Percentiles rank a stretch among this genome's conserved stretches.
phyloP scores from a whole-genome alignment of 2,329 filamentous ascomycete species.

The Aspergillus fructus region DNA sequence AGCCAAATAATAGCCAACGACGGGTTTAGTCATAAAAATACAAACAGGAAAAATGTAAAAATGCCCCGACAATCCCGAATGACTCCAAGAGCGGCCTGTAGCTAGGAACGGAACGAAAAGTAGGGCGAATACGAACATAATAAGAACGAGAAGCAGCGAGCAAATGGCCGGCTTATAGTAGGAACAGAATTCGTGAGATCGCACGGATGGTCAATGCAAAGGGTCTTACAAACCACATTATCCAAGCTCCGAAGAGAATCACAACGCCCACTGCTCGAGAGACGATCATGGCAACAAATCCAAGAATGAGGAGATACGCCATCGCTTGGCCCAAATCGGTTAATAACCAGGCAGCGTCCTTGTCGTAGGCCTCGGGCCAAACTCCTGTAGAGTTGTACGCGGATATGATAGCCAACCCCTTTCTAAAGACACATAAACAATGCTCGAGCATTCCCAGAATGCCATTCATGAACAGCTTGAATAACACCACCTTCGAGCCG shows the following conservation, averaged over 20 bases:
- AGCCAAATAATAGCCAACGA: not conserved
- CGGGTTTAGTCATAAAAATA: conserved; percentile 4
- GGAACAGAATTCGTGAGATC: conserved; percentile 27
- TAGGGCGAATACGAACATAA: not conserved
- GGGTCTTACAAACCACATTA: conserved; percentile 37
- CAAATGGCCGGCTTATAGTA: conserved; percentile 17
- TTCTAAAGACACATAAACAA: conserved; percentile 29
- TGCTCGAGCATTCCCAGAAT: conserved; percentile 33
- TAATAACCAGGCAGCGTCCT: conserved; percentile 29
- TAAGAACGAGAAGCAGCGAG: not conserved
- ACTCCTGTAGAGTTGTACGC: conserved; percentile 32
- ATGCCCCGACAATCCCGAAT: not conserved
- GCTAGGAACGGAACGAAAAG: not conserved
- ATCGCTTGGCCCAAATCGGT: conserved; percentile 33
- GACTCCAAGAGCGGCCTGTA: not conserved
- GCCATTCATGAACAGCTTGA: conserved; percentile 22
- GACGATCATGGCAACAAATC: conserved; percentile 31
- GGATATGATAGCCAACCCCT: conserved; percentile 25
- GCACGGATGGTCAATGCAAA: conserved; percentile 33
- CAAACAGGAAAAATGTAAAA: not conserved
- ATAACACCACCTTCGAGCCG: conserved; percentile 19
- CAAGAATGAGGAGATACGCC: conserved; percentile 35
- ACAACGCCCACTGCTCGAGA: conserved; percentile 32
- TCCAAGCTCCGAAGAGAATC: conserved; percentile 35
- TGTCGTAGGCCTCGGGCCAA: conserved; percentile 30